phyloP scores from a whole-genome alignment of 2,329 filamentous ascomycete genomes.

The Scorias spongiosa region DNA sequence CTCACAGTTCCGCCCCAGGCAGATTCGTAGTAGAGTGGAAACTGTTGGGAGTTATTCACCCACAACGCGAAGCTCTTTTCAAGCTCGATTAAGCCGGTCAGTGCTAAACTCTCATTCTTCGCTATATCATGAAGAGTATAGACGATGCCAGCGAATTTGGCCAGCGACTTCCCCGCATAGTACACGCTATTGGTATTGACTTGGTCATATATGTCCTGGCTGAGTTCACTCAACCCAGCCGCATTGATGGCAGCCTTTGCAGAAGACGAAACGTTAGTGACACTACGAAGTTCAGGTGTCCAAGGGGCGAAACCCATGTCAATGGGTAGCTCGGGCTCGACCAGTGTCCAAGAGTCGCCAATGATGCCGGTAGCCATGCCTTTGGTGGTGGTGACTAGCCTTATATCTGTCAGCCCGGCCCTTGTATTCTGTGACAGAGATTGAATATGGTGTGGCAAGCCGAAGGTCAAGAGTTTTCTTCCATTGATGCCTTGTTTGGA shows the following conservation, averaged over 20 bases:
- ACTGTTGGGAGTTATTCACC: slow-evolving; percentile 28
- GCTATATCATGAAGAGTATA: slow-evolving; percentile 39
- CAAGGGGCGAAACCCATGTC: slow-evolving; percentile 69
- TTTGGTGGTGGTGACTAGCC: slow-evolving; percentile 71
- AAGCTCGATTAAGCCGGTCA: slow-evolving; percentile 34
- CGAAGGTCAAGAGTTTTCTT: slow-evolving; percentile 63
- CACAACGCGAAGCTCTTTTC: slow-evolving; percentile 34
- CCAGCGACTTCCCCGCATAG: slow-evolving; percentile 55
- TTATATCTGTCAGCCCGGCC: slow-evolving; percentile 34
- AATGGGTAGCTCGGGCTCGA: slow-evolving; percentile 56
- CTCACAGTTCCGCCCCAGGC: slow-evolving; percentile 72
- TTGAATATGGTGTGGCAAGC: slow-evolving; percentile 68
- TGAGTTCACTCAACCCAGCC: slow-evolving; percentile 53
- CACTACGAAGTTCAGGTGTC: slow-evolving; percentile 36
- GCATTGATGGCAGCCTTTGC: slow-evolving; percentile 36
- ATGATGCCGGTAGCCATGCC: slow-evolving; percentile 60
- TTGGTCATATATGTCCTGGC: slow-evolving; percentile 58
- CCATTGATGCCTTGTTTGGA: slow-evolving; percentile 49
- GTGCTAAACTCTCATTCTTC: slow-evolving; percentile 35
- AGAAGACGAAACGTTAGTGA: slow-evolving; percentile 26
- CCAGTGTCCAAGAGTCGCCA: slow-evolving; percentile 61
- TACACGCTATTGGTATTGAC: slow-evolving; percentile 78
- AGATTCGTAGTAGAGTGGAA: slow-evolving; percentile 39
- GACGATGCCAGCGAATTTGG: slow-evolving; percentile 29
- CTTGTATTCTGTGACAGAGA: slow-evolving; percentile 51